Evolutionary conservation across 345 rosid genomes (phyloP), one percentile per base, ranked within the genome.

Genomic region (Bruguiera gymnorhiza): DNA sequence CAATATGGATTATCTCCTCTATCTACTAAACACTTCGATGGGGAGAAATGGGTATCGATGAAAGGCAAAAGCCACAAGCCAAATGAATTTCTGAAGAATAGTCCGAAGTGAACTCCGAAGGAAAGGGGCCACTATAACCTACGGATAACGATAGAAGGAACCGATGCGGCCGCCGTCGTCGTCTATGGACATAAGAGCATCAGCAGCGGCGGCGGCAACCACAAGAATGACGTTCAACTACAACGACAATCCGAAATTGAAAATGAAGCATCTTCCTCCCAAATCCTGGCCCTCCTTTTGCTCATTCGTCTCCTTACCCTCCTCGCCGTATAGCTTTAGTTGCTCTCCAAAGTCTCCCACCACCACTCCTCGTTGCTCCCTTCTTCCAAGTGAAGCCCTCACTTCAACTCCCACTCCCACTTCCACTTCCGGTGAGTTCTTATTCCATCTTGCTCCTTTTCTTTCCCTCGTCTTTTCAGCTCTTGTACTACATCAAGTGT

Each of bases 351-450:
- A 26, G 8, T 5, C 30, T 21, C 31, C 24, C 60, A 8, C 65
- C 20, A 6, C 30, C 37, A 20, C 71, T 9, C 29, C 31, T 56
- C 11, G 3, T 68, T 75, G 43, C 68, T 83, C 76, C 31, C 75
- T 73, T 66, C 65, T 43, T 43, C 50, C 18, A 15, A 13, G 50
- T 43, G 5, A 13, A 15, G 18, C 19, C 10, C 37, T 34, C 37
- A 34, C 37, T 7, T 34, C 81, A 1, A 79, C 72, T 60, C 81
- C 77, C 51, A 79, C 72, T 60, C 81, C 77, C 51, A 60, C 78
- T 51, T 29, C 67, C 60, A 60, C 70, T 66, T 68, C 76, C 70
- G 69, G 87, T 78, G 67, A 74, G 78, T 80, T 65, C 20, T 31
- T 50, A 2, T 19, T 11, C 15, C 21, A 16, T 27, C 23, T 37